phyloP scores from a whole-genome alignment of 1,284 basidiomycete species.

The Moesziomyces sp. region DNA sequence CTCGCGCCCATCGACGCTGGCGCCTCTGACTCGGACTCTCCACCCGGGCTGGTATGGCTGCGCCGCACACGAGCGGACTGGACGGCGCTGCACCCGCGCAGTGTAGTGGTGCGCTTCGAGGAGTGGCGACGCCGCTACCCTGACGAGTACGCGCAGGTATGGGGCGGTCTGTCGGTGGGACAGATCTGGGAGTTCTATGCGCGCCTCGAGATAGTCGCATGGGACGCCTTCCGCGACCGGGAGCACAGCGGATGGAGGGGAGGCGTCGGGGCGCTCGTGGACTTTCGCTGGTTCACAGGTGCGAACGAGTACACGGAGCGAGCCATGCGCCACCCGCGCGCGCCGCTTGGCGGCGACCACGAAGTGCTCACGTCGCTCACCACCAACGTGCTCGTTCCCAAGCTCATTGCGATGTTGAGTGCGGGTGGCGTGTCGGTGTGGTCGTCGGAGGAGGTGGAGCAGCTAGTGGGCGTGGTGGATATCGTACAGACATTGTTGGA shows the following conservation, averaged over 20 bases:
- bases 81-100: conserved; percentile 38
- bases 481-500: conserved; percentile 41
- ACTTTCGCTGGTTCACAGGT: conserved; percentile 27
- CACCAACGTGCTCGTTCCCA: conserved; percentile 44
- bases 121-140: conserved; percentile 53
- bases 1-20: conserved; percentile 5
- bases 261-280: conserved; percentile 7
- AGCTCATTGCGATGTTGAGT: conserved; percentile 24
- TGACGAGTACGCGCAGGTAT: conserved; percentile 57
- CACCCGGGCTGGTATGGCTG: conserved; percentile 1
- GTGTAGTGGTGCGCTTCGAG: conserved; percentile 54
- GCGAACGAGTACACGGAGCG: conserved; percentile 11
- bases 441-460: conserved; percentile 27
- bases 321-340: background rate
- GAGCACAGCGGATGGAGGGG: conserved; percentile 7
- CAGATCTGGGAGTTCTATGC: conserved; percentile 64
- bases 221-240: conserved; percentile 35
- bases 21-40: too few relatives aligned
- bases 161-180: conserved; percentile 61
- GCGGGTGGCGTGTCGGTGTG: conserved; percentile 50
- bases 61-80: background rate
- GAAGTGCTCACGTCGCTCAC: conserved; percentile 51
- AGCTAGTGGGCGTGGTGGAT: conserved; percentile 35
- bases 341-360: conserved; percentile 52
- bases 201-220: conserved; percentile 47